These are phyloP conservation scores for Terfezia boudieri DNA, from an alignment of 495 filamentous ascomycete genomes.

Conservation along the genomic window DNA sequence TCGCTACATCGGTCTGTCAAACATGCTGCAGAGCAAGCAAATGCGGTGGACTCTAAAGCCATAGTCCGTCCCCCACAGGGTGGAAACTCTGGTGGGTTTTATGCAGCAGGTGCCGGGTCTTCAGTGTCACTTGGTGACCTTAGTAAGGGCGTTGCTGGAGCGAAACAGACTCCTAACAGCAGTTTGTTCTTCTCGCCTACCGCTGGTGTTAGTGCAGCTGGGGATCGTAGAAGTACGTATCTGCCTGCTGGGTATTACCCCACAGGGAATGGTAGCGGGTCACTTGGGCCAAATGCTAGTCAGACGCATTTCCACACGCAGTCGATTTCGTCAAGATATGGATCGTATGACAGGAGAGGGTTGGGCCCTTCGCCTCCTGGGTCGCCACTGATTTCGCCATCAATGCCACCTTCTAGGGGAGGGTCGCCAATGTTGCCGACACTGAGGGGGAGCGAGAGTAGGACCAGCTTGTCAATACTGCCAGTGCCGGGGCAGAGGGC, in stretches of 20 bases:
- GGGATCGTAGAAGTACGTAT: conserved; percentile 38
- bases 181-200: conserved; percentile 91
- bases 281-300: conserved; percentile 28
- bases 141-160: conserved; percentile 17
- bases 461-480: conserved; percentile 45
- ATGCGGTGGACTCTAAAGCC: conserved; percentile 1
- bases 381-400: conserved; percentile 41
- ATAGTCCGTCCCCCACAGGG: conserved; percentile 9
- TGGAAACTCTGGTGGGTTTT: conserved; percentile 19
- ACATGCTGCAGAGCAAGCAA: conserved; percentile 40
- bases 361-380: conserved; percentile 39
- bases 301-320: conserved; percentile 33
- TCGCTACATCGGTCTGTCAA: conserved; percentile 75
- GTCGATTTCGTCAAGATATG: conserved; percentile 23
- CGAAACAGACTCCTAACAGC: conserved; percentile 17
- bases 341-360: conserved; percentile 16
- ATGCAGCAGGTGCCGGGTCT: conserved; percentile 22
- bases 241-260: conserved; percentile 88
- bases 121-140: conserved; percentile 28
- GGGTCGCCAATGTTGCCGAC: conserved; percentile 17
- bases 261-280: conserved; percentile 30
- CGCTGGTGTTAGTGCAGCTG: conserved; percentile 31
- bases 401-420: conserved; percentile 5
- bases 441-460: conserved; percentile 31
- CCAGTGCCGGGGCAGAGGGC: conserved; percentile 44